phyloP scores from a whole-genome alignment of 1,284 basidiomycete genomes.

The Chalciporus piperatoides region DNA sequence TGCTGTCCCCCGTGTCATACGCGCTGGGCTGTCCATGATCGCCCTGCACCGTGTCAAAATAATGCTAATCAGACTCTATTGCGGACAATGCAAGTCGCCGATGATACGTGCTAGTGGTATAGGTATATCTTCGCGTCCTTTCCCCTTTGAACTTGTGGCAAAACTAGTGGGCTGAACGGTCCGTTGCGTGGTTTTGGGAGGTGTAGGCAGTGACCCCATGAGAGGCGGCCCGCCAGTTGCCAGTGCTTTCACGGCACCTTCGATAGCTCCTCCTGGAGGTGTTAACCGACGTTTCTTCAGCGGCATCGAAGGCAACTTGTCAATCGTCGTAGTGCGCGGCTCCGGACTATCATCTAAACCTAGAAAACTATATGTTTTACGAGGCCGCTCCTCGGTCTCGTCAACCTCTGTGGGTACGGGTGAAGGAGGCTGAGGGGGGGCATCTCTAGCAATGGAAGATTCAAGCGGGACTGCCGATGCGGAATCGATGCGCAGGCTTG shows the following conservation, averaged over 20 bases:
- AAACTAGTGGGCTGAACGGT: not conserved
- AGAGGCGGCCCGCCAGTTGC: not conserved
- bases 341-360: slow-evolving; percentile 20
- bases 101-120: slow-evolving; percentile 3
- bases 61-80: slow-evolving; percentile 2
- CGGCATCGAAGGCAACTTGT: slow-evolving; percentile 19
- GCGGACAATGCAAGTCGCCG: slow-evolving; percentile 2
- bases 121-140: slow-evolving; percentile 18
- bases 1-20: not conserved
- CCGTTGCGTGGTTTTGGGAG: slow-evolving; percentile 21
- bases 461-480: not conserved
- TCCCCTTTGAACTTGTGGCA: slow-evolving; percentile 18
- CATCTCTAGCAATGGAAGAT: not conserved
- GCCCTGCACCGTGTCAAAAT: slow-evolving; percentile 5
- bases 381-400: slow-evolving; percentile 17
- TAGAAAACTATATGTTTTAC: slow-evolving; percentile 26
- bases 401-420: slow-evolving; percentile 27
- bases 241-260: not conserved
- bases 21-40: not conserved
- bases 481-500: not conserved
- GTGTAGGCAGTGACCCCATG: slow-evolving; percentile 15
- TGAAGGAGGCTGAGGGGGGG: slow-evolving; percentile 23
- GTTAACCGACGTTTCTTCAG: slow-evolving; percentile 24
- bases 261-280: not conserved
- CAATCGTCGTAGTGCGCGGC: not conserved